Evolutionary conservation across 139 green algal species (phyloP), one percentile per base, ranked within the genome.

Genomic region (Chlorella sp.): DNA sequence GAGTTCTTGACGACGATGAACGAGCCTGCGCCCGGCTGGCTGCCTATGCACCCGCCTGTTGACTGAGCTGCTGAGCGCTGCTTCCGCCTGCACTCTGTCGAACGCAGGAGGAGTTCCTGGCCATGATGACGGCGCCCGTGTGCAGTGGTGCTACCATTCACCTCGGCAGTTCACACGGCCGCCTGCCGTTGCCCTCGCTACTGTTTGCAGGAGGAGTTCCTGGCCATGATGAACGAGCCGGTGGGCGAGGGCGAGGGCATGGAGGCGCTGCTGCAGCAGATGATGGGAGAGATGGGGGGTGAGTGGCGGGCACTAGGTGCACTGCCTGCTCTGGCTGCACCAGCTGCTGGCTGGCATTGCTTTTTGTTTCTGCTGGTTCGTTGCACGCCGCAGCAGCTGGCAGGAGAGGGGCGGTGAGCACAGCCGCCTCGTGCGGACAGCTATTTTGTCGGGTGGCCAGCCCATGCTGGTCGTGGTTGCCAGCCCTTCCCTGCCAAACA

Each of bases 141-240:
- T n/a, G n/a, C n/a, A n/a, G n/a, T n/a, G n/a, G n/a, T n/a, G n/a
- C n/a, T n/a, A n/a, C n/a, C n/a, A n/a, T n/a, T n/a, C n/a, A n/a
- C n/a, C n/a, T n/a, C n/a, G n/a, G n/a, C n/a, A n/a, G n/a, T n/a
- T n/a, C n/a, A n/a, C n/a, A n/a, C n/a, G n/a, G n/a, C 46, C 46
- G 34, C 24, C 60, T 70, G 22, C 44, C 24, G 20, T 32, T 67
- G 58, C 20, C 5, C n/a, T n/a, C n/a, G n/a, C n/a, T 67, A 11
- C 11, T 8, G 46, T 11, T 54, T 54, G 14, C 92, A 95, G 83
- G 77, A 89, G 43, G 97, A 98, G 78, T 99, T 99, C 81, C 86
- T 99, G 88, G 83, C 84, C 48, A 90, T 99, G 85, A 89, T 99
- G 40, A 97, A 97, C 67, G 94, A 98, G 87, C 90, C 92, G 41